Percentiles rank a stretch among this genome's conserved stretches.
Evolutionary conservation across 2,329 filamentous ascomycete genomes (phyloP).

Genomic region (Dactylellina leptospora): DNA sequence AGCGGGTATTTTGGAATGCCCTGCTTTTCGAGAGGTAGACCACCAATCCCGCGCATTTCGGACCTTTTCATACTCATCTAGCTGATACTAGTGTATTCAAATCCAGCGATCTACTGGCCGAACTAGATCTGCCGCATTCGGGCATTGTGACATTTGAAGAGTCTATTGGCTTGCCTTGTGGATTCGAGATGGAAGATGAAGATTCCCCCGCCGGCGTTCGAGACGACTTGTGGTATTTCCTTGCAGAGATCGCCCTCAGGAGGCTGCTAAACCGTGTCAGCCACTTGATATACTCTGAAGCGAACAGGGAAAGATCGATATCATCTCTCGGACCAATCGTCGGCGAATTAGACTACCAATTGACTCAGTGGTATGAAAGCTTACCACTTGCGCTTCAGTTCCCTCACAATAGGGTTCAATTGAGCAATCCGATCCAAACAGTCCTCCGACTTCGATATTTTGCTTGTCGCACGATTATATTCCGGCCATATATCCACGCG

Average conservation of each 20-base stretch:
- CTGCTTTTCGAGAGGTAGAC: slow-evolving; percentile 74
- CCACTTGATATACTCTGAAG: slow-evolving; percentile 80
- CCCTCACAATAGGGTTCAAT: slow-evolving; percentile 72
- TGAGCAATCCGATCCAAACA: slow-evolving; percentile 79
- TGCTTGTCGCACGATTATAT: slow-evolving; percentile 85
- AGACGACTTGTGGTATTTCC: slow-evolving; percentile 85
- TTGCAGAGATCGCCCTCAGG: slow-evolving; percentile 81
- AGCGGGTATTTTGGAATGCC: slow-evolving; percentile 85
- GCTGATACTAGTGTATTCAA: slow-evolving; percentile 53
- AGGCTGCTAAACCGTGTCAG: slow-evolving; percentile 80
- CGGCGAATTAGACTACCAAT: slow-evolving; percentile 80
- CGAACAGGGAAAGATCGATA: slow-evolving; percentile 63
- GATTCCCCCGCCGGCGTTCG: slow-evolving; percentile 71
- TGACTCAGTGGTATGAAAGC: slow-evolving; percentile 85
- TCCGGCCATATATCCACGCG: slow-evolving; percentile 81
- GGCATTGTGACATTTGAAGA: slow-evolving; percentile 85
- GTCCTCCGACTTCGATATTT: slow-evolving; percentile 82
- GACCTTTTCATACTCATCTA: slow-evolving; percentile 47
- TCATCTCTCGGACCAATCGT: slow-evolving; percentile 79
- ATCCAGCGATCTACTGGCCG: slow-evolving; percentile 73
- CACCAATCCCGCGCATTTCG: slow-evolving; percentile 53
- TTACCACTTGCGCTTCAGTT: slow-evolving; percentile 79
- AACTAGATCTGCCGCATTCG: slow-evolving; percentile 82
- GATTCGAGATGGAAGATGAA: slow-evolving; percentile 75
- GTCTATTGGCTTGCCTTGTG: slow-evolving; percentile 77